Evolutionary conservation across 2,329 filamentous ascomycete species (phyloP), one percentile per base, ranked within the genome.

Genomic region (Fusarium chaquense): DNA sequence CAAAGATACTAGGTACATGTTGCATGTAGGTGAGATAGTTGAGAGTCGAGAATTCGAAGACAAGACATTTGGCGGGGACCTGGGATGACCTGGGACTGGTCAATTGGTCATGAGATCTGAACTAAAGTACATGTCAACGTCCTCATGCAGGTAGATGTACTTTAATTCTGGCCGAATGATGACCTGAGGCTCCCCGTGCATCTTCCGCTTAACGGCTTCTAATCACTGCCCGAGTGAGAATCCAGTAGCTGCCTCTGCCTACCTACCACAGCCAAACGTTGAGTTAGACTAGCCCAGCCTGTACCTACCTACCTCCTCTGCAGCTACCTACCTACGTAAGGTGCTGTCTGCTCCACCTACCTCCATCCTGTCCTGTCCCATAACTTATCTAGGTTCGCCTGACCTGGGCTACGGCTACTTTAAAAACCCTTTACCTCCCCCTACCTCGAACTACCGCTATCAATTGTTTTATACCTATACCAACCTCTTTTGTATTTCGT

Each of bases 381-480:
- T 73, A 70, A 61, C 63, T 61, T 67, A 53, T 55, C 54, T 66
- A 36, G 62, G 35, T n/a, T 52, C 33, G 49, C 26, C 36, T 30
- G 49, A 52, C 38, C 35, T 52, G 49, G 35, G 22, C 60, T 71
- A 49, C 58, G 35, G 22, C 60, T 71, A 49, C 58, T 69, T 74
- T 74, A 72, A 74, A 65, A 74, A 74, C 56, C 72, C 65, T 28
- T 53, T 54, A 50, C 58, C 55, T 64, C 62, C 67, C 64, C 58
- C 68, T 64, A 59, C 50, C 43, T 33, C n/a, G 51, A 41, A 30
- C 40, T 51, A 20, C 41, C 20, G 33, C n/a, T 45, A 59, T 58
- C 44, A 46, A 69, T 65, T 55, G 40, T 35, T 40, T 38, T 55
- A 46, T 45, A 55, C 49, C 49, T 46, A 52, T 41, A 38, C 49